Evolutionary conservation across 1,284 basidiomycete genomes (phyloP), one percentile per base, ranked within the genome.

Genomic region (Meira nashicola): DNA sequence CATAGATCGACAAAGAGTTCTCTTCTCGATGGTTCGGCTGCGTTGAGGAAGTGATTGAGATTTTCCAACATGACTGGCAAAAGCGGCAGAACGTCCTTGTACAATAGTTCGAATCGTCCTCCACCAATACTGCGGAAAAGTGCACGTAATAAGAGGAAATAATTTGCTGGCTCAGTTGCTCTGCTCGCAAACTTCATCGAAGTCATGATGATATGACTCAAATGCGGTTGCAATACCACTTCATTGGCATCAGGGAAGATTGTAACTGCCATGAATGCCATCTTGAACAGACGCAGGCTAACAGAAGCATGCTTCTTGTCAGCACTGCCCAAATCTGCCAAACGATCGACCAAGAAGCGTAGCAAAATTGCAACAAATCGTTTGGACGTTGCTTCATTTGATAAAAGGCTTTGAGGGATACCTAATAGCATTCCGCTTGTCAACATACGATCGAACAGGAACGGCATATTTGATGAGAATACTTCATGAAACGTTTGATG

Each of bases 101-200:
- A 99, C 47, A 98, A 81, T 41, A 90, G 83, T 78, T 98, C 95
- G 78, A 96, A 97, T 25, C 90, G 84, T 9, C 94, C 95, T 0
- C 92, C 93, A n/a, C 96, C 95, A 62, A 99, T 98, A 11, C 92
- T 91, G 57, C 94, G 86, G 83, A 99, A 99, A 47, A 99, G 84
- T 0, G 89, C 90, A 55, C 92, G 85, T 12, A 99, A 85, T n/a
- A 98, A 85, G 74, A 92, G 86, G 79, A 92, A 95, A 79, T 97
- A 98, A 77, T 95, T 89, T 2, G 87, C 86, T 0, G 95, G 90
- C 75, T 92, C 92, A 28, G 87, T 83, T 0, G 94, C 88, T 78
- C 92, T 92, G 47, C 91, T 89, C 1, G 95, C 93, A 47, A 93
- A 83, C 39, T 92, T 89, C 79, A 99, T 95, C 63, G 91, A 96